Percentiles rank a stretch among this genome's conserved stretches.
Conservation (phyloP, 2,329 filamentous ascomycete genomes). For the Trematosphaeria pertusa region DNA sequence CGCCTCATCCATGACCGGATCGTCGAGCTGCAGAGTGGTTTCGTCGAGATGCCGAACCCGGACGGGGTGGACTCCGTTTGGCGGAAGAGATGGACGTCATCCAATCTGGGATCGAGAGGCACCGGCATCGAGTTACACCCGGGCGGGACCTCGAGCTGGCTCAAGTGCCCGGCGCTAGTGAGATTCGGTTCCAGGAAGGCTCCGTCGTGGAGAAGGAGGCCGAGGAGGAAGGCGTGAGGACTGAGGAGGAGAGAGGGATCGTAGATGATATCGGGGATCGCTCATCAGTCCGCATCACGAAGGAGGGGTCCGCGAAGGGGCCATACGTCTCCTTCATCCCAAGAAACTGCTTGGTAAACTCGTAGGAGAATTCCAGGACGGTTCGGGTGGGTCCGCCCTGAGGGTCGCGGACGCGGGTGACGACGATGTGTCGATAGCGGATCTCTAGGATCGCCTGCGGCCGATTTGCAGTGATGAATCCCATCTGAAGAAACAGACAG, state of each 20-base stretch:
- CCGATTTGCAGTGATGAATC: constrained; percentile 15
- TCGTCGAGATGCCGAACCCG: constrained; percentile 34
- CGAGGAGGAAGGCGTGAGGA: constrained; percentile 36
- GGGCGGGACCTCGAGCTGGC: constrained; percentile 42
- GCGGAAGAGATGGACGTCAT: constrained; percentile 43
- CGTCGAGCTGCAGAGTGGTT: constrained; percentile 29
- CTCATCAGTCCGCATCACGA: too few species aligned
- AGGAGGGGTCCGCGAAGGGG: too few species aligned
- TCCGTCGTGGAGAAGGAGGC: constrained; percentile 41
- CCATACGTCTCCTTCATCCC: constrained; percentile 25
- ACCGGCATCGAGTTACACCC: constrained; percentile 41
- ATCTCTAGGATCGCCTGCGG: constrained; percentile 18
- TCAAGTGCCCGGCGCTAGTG: constrained; percentile 43
- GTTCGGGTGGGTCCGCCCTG: constrained; percentile 18
- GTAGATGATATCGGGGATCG: constrained; percentile 43
- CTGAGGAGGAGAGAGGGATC: constrained; percentile 44
- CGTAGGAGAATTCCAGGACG: constrained; percentile 24
- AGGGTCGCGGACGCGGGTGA: constrained; percentile 22
- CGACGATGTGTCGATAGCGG: constrained; percentile 21
- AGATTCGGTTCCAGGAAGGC: constrained; percentile 44
- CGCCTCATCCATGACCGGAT: constrained; percentile 36
- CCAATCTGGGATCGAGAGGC: constrained; percentile 39
- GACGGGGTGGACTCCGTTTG: constrained; percentile 27
- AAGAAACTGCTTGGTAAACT: constrained; percentile 25
- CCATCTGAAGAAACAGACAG: constrained; percentile 19